Base-by-base conservation (phyloP, 208 protist species). In the Trypanosoma melophagium region DNA sequence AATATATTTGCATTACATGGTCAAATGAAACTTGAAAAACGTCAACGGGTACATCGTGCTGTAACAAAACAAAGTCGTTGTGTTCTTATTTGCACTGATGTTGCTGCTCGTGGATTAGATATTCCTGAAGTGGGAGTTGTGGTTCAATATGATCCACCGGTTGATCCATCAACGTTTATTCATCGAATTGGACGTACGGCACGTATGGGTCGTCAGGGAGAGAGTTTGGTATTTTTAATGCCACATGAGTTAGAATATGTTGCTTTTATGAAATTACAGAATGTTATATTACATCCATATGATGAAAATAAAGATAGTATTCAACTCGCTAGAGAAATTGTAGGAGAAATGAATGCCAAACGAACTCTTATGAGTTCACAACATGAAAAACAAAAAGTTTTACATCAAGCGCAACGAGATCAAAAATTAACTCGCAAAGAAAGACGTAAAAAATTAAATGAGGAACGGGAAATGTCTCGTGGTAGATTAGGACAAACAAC, bases 141-240 rank as follows among this genome's bases (percentile, higher is more conserved):
- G 16, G 74, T 99, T 44, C 98, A 99, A 90, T 99, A 97, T 75
- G 98, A 99, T 77, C 90, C 98, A 19, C 98, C 98, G 19, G 82
- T 91, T 2, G 93, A 98, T 54, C 90, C 93, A 14, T 83, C 80
- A 66, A 96, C 97, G 19, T 99, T 98, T 70, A 97, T 99, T 40
- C 98, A 99, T 75, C 91, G 97, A 57, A 97, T 98, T 41, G 98
- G 98, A 19, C 87, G 98, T 59, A 99, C 98, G 8, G 98, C 97
- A 3, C 92, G 98, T 28, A 91, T 98, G 83, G 97, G 97, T 25
- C 87, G 95, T 14, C 72, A 71, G 7, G 97, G 97, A n/a, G 75
- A 76, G 54, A 96, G 95, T 41, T 56, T 98, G 1, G 79, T 98
- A 1, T 97, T 99, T 65, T 70, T 99, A 0, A 83, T 95, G 74